Evolutionary conservation across 768 basidiomycete species (phyloP).

Genomic region (Russula olivacea): DNA sequence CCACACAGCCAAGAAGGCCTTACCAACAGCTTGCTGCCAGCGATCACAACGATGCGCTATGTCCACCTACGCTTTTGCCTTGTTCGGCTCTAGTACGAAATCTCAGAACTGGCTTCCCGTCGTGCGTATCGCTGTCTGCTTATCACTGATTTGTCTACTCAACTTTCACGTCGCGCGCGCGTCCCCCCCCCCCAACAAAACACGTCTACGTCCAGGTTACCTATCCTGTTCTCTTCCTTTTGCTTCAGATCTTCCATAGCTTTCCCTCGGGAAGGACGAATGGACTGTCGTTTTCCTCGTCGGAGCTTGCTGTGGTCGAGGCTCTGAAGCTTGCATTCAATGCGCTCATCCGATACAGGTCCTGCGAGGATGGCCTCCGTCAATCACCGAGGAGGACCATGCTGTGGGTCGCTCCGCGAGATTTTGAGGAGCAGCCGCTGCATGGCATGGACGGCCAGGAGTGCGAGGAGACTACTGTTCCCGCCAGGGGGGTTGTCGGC

Average conservation of each 20-base stretch:
- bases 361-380: neutral
- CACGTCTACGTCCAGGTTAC: constrained; percentile 4
- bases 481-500: neutral
- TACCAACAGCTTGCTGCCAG: neutral
- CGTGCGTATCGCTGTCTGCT: constrained; percentile 1
- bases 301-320: constrained; percentile 19
- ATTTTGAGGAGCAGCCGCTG: constrained; percentile 18
- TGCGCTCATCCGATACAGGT: constrained; percentile 4
- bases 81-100: constrained; percentile 1
- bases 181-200: neutral
- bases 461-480: neutral
- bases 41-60: constrained; percentile 8
- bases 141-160: neutral
- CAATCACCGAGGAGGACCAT: neutral
- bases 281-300: neutral
- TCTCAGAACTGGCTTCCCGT: constrained; percentile 10
- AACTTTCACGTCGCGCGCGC: neutral
- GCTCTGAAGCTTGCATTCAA: constrained; percentile 17
- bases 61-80: constrained; percentile 2
- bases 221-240: constrained; percentile 17
- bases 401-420: constrained; percentile 9
- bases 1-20: neutral
- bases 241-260: constrained; percentile 5
- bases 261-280: neutral
- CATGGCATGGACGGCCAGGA: neutral